These are phyloP conservation scores for Coniochaeta pulveracea DNA, from an alignment of 2,329 filamentous ascomycete genomes.

Conservation along the genomic window DNA sequence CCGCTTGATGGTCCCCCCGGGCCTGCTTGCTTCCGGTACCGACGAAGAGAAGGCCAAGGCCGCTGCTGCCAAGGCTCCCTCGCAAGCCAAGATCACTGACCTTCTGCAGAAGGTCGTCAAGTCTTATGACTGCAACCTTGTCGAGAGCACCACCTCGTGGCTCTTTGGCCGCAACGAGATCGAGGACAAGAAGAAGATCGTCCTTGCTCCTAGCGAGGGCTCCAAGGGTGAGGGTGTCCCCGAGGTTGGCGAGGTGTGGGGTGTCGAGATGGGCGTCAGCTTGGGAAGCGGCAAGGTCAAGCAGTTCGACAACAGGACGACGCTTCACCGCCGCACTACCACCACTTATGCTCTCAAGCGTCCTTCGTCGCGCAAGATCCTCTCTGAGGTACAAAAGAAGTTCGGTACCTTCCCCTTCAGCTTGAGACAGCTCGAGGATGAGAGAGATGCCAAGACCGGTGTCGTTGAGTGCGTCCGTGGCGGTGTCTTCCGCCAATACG, in stretches of 20 bases:
- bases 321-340: conserved; percentile 83
- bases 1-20: conserved; percentile 83
- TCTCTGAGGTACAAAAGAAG: conserved; percentile 93
- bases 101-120: conserved; percentile 87
- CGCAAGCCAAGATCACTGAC: conserved; percentile 75
- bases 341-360: conserved; percentile 92
- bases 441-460: conserved; percentile 89
- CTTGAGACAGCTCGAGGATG: conserved; percentile 90
- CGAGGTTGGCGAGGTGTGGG: conserved; percentile 91
- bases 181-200: conserved; percentile 95
- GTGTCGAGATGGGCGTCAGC: conserved; percentile 90
- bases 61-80: conserved; percentile 67
- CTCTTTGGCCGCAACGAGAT: conserved; percentile 95
- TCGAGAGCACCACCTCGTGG: conserved; percentile 98
- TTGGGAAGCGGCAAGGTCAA: conserved; percentile 92
- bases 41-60: conserved; percentile 96
- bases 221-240: conserved; percentile 84
- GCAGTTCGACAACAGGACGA: conserved; percentile 75
- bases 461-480: conserved; percentile 92
- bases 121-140: conserved; percentile 80
- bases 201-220: conserved; percentile 75
- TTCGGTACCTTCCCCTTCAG: conserved; percentile 98
- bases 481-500: conserved; percentile 89
- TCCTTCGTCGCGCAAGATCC: conserved; percentile 79
- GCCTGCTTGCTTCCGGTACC: conserved; percentile 67